Base-by-base conservation (phyloP, 768 basidiomycete species). In the Lactifluus rugatus region DNA sequence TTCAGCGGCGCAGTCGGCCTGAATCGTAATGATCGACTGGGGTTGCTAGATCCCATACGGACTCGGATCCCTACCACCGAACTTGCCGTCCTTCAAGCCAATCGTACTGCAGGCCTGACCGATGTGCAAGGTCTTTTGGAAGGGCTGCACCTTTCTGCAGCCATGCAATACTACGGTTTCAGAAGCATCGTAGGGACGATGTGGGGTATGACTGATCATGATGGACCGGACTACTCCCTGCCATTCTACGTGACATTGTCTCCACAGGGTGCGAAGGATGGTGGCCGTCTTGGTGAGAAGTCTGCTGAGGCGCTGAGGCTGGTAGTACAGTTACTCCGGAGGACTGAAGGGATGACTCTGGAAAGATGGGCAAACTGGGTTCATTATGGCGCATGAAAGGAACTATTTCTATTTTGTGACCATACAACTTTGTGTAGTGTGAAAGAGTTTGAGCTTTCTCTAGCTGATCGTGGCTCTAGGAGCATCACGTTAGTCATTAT, bases 131-230 rank as follows among this genome's bases (percentile, higher is more conserved):
- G 28, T 28, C 28, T 28, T 28, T 3, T 51, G 14, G 63, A 64
- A 25, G 52, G 48, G 0, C 10, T 64, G 14, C 26, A 50, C 26
- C 52, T 64, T 10, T 42, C 61, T 2, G 56, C 55, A 13, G 62
- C 56, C 2, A 62, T 64, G 62, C 61, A 62, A n/a, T 44, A 50
- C 9, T 48, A 53, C 31, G 62, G 62, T 17, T 64, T 62, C 36
- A 32, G 56, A 2, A 54, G 61, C 34, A 52, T 64, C 34, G 56
- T 64, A 17, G 63, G 55, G 5, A 56, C 63, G 14, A 54, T 62
- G 55, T 64, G 63, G 63, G 32, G 19, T 2, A 52, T 64, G 41
- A 47, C 11, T 5, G 61, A 58, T 17, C 8, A 6, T 6, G 61
- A 62, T n/a, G 61, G 54, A 25, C 41, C 26, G 23, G 28, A 42